A percentile compares a stretch with the other conserved stretches of the same genome.
Evolutionary conservation across 345 rosid genomes (phyloP).

Genomic region (Camelina sativa): DNA sequence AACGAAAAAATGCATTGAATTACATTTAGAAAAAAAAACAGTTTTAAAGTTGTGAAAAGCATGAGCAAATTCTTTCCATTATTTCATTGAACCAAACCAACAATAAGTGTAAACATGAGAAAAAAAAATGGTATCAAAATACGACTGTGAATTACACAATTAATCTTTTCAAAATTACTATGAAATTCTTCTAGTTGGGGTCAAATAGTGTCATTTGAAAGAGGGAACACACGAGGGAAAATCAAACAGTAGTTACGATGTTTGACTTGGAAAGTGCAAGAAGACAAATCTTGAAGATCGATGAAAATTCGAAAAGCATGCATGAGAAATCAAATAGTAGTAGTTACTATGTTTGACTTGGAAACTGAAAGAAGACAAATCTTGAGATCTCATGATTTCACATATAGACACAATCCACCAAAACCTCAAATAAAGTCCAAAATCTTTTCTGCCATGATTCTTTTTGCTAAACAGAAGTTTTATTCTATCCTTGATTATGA

Average conservation of each 20-base stretch:
- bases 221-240: conserved; percentile 27
- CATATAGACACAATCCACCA: conserved; percentile 34
- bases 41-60: not conserved
- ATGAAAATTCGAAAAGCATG: not conserved
- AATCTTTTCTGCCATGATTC: conserved; percentile 16
- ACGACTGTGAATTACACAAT: not conserved
- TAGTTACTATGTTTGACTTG: conserved; percentile 37
- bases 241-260: conserved; percentile 41
- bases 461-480: conserved; percentile 18
- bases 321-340: conserved; percentile 31
- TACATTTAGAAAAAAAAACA: not conserved
- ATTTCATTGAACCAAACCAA: conserved; percentile 7
- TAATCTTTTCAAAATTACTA: not conserved
- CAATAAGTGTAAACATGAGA: not conserved
- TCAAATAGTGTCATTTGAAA: conserved; percentile 23
- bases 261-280: conserved; percentile 39
- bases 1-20: not conserved
- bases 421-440: conserved; percentile 23
- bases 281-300: conserved; percentile 34
- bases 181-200: conserved; percentile 13
- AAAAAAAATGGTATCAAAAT: not conserved
- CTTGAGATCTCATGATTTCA: conserved; percentile 29
- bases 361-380: conserved; percentile 29
- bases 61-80: not conserved
- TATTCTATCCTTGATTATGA: conserved; percentile 2